A percentile compares a stretch with the other conserved stretches of the same genome.
phyloP scores from a whole-genome alignment of 495 filamentous ascomycete genomes.

The Aspergillus sclerotioniger region DNA sequence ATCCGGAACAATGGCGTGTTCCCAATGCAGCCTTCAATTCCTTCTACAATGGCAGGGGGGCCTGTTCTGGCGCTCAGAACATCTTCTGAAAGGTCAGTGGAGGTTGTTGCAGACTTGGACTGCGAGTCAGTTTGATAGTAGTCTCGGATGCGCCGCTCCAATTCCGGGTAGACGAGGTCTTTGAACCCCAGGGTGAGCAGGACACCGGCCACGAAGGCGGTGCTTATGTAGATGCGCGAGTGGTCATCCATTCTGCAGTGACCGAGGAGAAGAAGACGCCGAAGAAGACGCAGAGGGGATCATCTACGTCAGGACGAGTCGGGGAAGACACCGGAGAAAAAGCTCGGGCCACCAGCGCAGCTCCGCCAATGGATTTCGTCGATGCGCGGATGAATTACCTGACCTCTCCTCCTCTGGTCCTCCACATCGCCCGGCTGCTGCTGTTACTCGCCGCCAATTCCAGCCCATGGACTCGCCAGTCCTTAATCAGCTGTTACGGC shows the following conservation, averaged over 20 bases:
- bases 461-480: constrained; percentile 76
- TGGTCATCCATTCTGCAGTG: constrained; percentile 25
- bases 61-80: constrained; percentile 30
- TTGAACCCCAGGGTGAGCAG: constrained; percentile 71
- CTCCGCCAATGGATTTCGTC: constrained; percentile 17
- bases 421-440: constrained; percentile 6
- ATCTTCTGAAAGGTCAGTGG: constrained; percentile 9
- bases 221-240: constrained; percentile 49
- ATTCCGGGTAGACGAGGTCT: constrained; percentile 62
- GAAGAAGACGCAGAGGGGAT: background rate
- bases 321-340: constrained; percentile 14
- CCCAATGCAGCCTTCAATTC: constrained; percentile 90
- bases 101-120: constrained; percentile 7
- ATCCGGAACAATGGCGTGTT: constrained; percentile 90
- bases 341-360: constrained; percentile 29
- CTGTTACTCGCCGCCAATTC: constrained; percentile 5
- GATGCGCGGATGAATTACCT: background rate
- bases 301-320: background rate
- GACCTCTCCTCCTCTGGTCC: constrained; percentile 6
- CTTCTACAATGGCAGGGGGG: constrained; percentile 54
- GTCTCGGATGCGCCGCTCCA: constrained; percentile 60
- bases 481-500: constrained; percentile 74
- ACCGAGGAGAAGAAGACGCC: background rate
- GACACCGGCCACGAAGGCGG: constrained; percentile 73
- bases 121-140: constrained; percentile 4